phyloP scores from a whole-genome alignment of 768 basidiomycete genomes.

The Boletus tomentosulus region DNA sequence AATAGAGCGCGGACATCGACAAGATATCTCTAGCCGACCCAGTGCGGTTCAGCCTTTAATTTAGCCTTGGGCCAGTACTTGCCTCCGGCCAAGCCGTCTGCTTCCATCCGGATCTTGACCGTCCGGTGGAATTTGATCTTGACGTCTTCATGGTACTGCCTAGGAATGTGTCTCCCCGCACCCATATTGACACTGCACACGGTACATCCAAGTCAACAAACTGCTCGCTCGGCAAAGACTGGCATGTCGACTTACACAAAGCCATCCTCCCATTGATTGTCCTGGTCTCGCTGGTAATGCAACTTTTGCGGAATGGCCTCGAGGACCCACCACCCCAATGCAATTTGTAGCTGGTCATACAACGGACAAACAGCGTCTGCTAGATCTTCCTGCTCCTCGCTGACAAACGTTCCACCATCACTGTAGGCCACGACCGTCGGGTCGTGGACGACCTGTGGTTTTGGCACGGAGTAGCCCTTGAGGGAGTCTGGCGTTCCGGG shows the following conservation, averaged over 20 bases:
- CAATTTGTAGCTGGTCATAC: slow-evolving; percentile 54
- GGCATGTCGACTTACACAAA: slow-evolving; percentile 16
- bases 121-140: slow-evolving; percentile 46
- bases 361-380: slow-evolving; percentile 48
- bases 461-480: slow-evolving; percentile 6
- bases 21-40: slow-evolving; percentile 34
- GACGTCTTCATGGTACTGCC: slow-evolving; percentile 32
- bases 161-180: slow-evolving; percentile 38
- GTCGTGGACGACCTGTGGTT: slow-evolving; percentile 17
- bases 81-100: slow-evolving; percentile 29
- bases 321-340: slow-evolving; percentile 60
- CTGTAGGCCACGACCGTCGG: slow-evolving; percentile 16
- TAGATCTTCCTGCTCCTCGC: slow-evolving; percentile 63
- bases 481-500: slow-evolving; percentile 8
- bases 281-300: slow-evolving; percentile 25
- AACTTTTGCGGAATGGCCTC: slow-evolving; percentile 45
- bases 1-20: background rate
- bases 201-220: background rate
- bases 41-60: slow-evolving; percentile 34
- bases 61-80: slow-evolving; percentile 41
- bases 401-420: slow-evolving; percentile 23
- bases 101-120: slow-evolving; percentile 51
- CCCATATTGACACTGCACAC: slow-evolving; percentile 36
- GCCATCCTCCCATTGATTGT: slow-evolving; percentile 10
- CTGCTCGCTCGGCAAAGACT: background rate